A percentile compares a stretch with the other conserved stretches of the same genome.
These are phyloP conservation scores for Schwanniomyces vanrijiae DNA, from an alignment of 805 yeast species.

Conservation along the genomic window DNA sequence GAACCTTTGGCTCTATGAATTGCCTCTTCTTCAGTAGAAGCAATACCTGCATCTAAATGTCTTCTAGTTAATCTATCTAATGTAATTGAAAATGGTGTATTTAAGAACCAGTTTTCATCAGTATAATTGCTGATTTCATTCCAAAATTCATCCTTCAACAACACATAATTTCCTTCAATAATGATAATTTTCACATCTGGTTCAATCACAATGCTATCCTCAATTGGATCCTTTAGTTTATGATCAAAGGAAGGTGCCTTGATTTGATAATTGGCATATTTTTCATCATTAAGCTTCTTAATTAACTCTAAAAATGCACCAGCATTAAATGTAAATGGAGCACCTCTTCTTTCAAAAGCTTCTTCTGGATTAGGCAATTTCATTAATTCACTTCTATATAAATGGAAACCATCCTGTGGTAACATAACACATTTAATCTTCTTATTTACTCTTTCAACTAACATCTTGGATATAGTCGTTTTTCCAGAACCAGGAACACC, in stretches of 20 bases:
- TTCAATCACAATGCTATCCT: constrained; percentile 47
- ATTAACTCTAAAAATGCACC: constrained; percentile 24
- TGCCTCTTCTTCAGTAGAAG: constrained; percentile 49
- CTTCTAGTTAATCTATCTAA: constrained; percentile 62
- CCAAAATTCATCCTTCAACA: constrained; percentile 64
- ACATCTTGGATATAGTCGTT: constrained; percentile 56
- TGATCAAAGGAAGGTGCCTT: constrained; percentile 76
- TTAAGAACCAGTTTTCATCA: constrained; percentile 52
- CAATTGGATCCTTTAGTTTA: constrained; percentile 67
- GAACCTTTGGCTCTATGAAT: constrained; percentile 47
- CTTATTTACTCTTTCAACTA: constrained; percentile 31
- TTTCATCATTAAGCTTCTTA: constrained; percentile 13
- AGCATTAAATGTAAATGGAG: constrained; percentile 84
- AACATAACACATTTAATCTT: constrained; percentile 19
- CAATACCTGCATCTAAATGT: constrained; percentile 63
- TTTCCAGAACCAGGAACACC: constrained; percentile 91
- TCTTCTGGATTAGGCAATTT: constrained; percentile 51
- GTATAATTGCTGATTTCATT: constrained; percentile 36
- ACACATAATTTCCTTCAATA: constrained; percentile 75
- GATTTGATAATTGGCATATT: constrained; percentile 29
- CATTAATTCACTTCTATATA: constrained; percentile 29
- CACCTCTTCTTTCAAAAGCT: constrained; percentile 72
- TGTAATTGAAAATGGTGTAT: constrained; percentile 45
- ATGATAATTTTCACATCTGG: constrained; percentile 55
- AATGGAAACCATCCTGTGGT: constrained; percentile 44